Percentiles rank a stretch among this genome's conserved stretches.
Conservation (phyloP, 495 filamentous ascomycete genomes). For the Aspergillus saccharolyticus region DNA sequence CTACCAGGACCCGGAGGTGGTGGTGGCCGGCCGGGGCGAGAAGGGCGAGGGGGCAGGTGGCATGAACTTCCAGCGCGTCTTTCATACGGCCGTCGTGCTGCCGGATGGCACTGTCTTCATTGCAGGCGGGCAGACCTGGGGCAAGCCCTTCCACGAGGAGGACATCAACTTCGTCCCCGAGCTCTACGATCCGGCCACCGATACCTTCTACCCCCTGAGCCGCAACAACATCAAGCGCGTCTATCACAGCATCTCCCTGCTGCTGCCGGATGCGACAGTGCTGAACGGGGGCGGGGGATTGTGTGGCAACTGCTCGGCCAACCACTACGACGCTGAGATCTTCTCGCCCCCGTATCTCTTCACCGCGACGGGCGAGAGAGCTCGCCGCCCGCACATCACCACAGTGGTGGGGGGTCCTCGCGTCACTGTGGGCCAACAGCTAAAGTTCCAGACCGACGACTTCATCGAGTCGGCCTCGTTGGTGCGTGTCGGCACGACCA, state of each 20-base stretch:
- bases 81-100: constrained; percentile 52
- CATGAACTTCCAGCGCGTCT: constrained; percentile 46
- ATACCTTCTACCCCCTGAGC: constrained; percentile 32
- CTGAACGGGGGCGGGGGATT: constrained; percentile 53
- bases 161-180: constrained; percentile 43
- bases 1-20: constrained; percentile 15
- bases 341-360: constrained; percentile 54
- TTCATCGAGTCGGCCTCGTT: constrained; percentile 24
- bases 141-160: constrained; percentile 46
- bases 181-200: constrained; percentile 44
- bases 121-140: constrained; percentile 47
- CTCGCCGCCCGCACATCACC: constrained; percentile 36
- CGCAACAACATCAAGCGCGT: constrained; percentile 42
- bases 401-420: constrained; percentile 12
- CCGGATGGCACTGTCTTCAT: constrained; percentile 55
- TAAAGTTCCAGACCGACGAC: constrained; percentile 15
- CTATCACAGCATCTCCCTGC: constrained; percentile 54
- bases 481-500: constrained; percentile 43
- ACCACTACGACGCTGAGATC: constrained; percentile 56
- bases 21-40: constrained; percentile 19
- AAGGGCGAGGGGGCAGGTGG: background rate
- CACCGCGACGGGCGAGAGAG: constrained; percentile 32
- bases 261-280: constrained; percentile 53
- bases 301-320: constrained; percentile 46
- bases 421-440: constrained; percentile 24